These are phyloP conservation scores for Gastrolobium villosum DNA, from an alignment of 306 rosid species.

Conservation along the genomic window DNA sequence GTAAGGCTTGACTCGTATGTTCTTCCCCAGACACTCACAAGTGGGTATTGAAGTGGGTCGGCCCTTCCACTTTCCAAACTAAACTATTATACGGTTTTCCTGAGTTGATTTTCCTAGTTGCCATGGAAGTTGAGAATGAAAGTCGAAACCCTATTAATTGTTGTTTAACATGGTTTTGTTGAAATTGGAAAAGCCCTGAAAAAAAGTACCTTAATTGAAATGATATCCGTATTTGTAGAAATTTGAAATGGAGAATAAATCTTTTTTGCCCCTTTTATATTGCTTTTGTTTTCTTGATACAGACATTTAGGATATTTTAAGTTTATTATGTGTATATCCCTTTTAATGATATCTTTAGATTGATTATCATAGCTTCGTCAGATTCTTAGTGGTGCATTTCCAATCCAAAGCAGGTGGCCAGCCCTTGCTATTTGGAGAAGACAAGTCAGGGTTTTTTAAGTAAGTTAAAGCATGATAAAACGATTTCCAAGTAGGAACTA, in stretches of 20 bases:
- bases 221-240: not conserved
- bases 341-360: not conserved
- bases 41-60: too few species aligned
- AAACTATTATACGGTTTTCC: not conserved
- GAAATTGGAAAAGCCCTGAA: conserved; percentile 22
- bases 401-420: conserved; percentile 47
- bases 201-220: conserved; percentile 24
- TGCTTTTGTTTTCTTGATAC: conserved; percentile 25
- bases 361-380: not conserved
- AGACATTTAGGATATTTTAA: conserved; percentile 7
- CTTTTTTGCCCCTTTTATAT: not conserved
- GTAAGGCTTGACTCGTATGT: too few species aligned
- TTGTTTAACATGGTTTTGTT: conserved; percentile 31
- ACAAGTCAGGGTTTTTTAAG: conserved; percentile 37
- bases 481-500: conserved; percentile 68
- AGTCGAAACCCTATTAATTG: not conserved
- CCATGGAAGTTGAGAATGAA: conserved; percentile 36
- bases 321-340: conserved; percentile 3
- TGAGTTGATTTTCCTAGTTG: conserved; percentile 34
- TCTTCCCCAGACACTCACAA: too few species aligned
- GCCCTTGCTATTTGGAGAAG: conserved; percentile 44
- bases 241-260: conserved; percentile 7
- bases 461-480: conserved; percentile 74
- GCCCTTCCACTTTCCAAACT: conserved; percentile 4
- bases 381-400: conserved; percentile 43